These are phyloP conservation scores for Fomes fomentarius DNA, from an alignment of 1,284 basidiomycete species.

Conservation along the genomic window DNA sequence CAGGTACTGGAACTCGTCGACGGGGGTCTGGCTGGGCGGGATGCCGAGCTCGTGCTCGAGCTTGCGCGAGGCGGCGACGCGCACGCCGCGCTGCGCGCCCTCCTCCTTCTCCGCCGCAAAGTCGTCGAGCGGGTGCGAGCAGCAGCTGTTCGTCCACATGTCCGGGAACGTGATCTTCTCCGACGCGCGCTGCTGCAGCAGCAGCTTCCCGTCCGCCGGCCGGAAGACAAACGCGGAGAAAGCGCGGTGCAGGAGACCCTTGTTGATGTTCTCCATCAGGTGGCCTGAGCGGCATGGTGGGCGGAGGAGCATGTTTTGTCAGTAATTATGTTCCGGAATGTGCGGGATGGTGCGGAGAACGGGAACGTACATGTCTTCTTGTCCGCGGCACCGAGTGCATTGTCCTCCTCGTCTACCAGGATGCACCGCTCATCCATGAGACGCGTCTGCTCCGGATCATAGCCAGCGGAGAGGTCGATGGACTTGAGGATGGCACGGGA, in stretches of 20 bases:
- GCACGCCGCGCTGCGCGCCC: constrained; percentile 83
- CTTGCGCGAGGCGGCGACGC: constrained; percentile 91
- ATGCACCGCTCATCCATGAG: constrained; percentile 99
- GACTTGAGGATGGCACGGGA: constrained; percentile 65
- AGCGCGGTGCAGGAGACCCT: constrained; percentile 94
- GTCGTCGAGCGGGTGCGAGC: constrained; percentile 96
- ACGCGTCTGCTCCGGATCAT: constrained; percentile 81
- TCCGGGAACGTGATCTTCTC: constrained; percentile 99
- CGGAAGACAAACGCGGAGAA: constrained; percentile 98
- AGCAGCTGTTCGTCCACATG: constrained; percentile 99
- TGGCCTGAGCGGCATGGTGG: constrained; percentile 64
- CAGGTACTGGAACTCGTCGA: constrained; percentile 92
- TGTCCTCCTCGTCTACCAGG: constrained; percentile 90
- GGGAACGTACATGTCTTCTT: constrained; percentile 94
- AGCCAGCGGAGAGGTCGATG: constrained; percentile 68
- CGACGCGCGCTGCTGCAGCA: constrained; percentile 92
- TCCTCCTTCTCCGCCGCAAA: constrained; percentile 83
- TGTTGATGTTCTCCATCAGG: constrained; percentile 96
- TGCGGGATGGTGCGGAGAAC: not conserved
- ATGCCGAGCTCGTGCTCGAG: constrained; percentile 98
- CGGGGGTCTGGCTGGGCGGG: constrained; percentile 73
- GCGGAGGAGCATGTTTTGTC: not conserved
- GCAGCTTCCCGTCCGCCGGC: constrained; percentile 91
- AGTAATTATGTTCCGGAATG: not conserved
- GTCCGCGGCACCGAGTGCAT: constrained; percentile 87